Base-by-base conservation (phyloP, 345 rosid species). In the Hypericum androsaemum region DNA sequence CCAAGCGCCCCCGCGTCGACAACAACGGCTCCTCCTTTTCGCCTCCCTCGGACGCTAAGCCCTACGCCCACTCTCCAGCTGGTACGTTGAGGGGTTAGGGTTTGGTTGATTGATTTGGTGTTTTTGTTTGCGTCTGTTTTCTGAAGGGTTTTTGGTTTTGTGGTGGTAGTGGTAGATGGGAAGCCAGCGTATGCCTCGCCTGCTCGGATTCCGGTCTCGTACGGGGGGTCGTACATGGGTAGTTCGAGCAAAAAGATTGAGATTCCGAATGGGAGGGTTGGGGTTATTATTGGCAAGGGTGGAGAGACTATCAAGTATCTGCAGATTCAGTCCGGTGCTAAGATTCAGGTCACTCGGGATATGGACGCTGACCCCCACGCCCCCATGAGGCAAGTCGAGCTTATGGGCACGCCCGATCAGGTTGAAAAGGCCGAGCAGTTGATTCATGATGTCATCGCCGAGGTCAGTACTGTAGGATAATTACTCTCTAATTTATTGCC, bases 251-350 rank as follows among this genome's bases (percentile, higher is more conserved):
- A 86, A 64, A 94, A 76, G 78, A 83, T 94, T 62, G 97, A 88
- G 14, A 72, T 94, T 60, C 99, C 99, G 15, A 85, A 86, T 53
- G 88, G 71, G 50, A 79, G 92, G 80, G 97, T 94, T 61, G 99
- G 99, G 50, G 99, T 94, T 53, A 83, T 94, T 16, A 94, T 94
- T 71, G 99, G 99, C 2, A 94, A 88, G 79, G 82, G 82, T 50
- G 99, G 99, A 22, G 99, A 94, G 58, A 94, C 99, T 11, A 94
- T 94, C 35, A 94, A 94, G 72, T 76, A 74, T 77, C 95, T 94
- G 61, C 99, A 94, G 64, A 62, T 66, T 55, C 92, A 88, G 58
- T 94, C 99, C 57, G 99, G 99, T 17, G 95, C 99, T 0, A 94
- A 94, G 78, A 94, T 94, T 80, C 97, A 88, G 77, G 86, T 94